phyloP scores from a whole-genome alignment of 345 rosid genomes.

The Fremontodendron californicum region DNA sequence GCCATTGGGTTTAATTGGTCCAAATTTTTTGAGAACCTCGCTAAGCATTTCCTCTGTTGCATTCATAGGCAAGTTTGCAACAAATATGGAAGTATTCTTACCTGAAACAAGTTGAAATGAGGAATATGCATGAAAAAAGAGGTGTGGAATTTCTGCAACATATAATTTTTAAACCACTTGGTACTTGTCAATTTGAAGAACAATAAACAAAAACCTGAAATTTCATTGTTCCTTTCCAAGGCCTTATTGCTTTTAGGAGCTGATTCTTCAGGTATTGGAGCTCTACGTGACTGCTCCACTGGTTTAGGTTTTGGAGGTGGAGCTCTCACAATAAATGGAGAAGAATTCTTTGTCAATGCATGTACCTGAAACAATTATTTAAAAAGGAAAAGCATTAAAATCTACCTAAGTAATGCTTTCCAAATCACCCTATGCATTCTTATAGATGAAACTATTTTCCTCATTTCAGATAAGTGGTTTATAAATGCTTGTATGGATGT shows the following conservation, averaged over 20 bases:
- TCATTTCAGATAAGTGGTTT: not conserved
- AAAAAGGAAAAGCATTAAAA: not conserved
- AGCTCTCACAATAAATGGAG: conserved; percentile 42
- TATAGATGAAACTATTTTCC: not conserved
- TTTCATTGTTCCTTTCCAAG: conserved; percentile 32
- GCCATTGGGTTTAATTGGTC: conserved; percentile 49
- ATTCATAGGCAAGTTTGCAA: conserved; percentile 57
- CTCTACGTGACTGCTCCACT: conserved; percentile 13
- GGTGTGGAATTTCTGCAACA: not conserved
- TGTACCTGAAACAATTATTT: conserved; percentile 33
- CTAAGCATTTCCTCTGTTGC: conserved; percentile 46
- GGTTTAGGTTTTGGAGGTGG: conserved; percentile 37
- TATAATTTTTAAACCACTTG: not conserved
- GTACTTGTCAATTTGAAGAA: not conserved
- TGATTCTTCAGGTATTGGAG: conserved; percentile 25
- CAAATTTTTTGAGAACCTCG: conserved; percentile 41
- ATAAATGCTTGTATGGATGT: not conserved
- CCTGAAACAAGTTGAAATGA: conserved; percentile 29
- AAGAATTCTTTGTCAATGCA: conserved; percentile 32
- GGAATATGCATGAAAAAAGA: not conserved
- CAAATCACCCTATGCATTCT: not conserved
- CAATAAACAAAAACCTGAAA: conserved; percentile 31
- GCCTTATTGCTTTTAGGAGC: conserved; percentile 18
- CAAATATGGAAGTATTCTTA: conserved; percentile 52
- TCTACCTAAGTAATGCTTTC: not conserved